A percentile compares a stretch with the other conserved stretches of the same genome.
These are phyloP conservation scores for Diaporthe vaccinii DNA, from an alignment of 2,329 filamentous ascomycete species.

Conservation along the genomic window DNA sequence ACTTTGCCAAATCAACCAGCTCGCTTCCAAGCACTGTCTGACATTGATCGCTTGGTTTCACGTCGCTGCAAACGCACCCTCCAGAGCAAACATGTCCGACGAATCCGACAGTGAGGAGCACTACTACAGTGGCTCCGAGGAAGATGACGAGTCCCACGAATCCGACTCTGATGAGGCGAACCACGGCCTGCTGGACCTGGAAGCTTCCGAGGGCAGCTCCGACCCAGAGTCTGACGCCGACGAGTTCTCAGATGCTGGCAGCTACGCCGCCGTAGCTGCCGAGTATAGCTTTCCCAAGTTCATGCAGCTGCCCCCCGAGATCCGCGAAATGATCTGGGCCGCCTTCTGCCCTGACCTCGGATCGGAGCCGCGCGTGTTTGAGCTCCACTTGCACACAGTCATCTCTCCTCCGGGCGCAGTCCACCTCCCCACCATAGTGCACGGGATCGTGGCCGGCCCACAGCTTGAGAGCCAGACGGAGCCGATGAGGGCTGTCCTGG, in stretches of 20 bases:
- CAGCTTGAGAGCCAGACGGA: constrained; percentile 48
- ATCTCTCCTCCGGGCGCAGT: neutral
- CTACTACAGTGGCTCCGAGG: constrained; percentile 19
- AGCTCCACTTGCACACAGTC: constrained; percentile 30
- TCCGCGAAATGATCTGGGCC: constrained; percentile 52
- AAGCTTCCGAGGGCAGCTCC: constrained; percentile 39
- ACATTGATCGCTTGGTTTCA: neutral
- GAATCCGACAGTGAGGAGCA: constrained; percentile 23
- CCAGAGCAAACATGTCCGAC: constrained; percentile 19
- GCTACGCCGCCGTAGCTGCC: neutral
- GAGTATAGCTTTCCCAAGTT: constrained; percentile 46
- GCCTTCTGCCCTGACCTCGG: constrained; percentile 50
- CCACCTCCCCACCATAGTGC: neutral
- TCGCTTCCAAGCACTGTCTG: neutral
- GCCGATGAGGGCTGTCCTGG: constrained; percentile 49
- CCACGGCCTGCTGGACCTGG: constrained; percentile 35
- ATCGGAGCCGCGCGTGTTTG: constrained; percentile 47
- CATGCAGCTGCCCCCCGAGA: constrained; percentile 50
- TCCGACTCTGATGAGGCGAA: constrained; percentile 17
- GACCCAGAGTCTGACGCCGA: neutral
- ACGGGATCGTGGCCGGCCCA: constrained; percentile 22
- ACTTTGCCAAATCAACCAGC: neutral
- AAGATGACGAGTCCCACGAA: constrained; percentile 20
- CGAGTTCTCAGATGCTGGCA: neutral
- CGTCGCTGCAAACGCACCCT: neutral